These are phyloP conservation scores for Lipomyces sp. DNA, from an alignment of 805 yeast species.

Conservation along the genomic window DNA sequence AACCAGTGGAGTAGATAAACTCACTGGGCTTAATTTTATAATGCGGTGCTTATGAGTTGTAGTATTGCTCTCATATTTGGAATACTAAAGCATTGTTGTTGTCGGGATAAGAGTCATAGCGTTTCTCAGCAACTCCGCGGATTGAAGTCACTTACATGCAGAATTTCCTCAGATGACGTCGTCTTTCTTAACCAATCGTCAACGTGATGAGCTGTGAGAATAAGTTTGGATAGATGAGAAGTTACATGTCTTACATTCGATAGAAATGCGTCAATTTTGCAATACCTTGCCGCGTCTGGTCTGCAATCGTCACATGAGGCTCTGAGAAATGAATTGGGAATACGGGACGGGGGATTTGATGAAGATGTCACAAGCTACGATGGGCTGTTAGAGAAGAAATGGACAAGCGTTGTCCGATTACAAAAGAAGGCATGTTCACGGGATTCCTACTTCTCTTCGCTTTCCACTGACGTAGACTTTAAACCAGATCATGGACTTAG, in stretches of 20 bases:
- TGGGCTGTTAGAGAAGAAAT: slow-evolving; percentile 68
- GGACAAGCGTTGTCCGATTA: slow-evolving; percentile 82
- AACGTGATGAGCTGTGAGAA: slow-evolving; percentile 34
- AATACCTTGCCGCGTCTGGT: slow-evolving; percentile 26
- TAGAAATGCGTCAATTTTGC: slow-evolving; percentile 28
- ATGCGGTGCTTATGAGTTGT: not conserved
- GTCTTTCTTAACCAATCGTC: slow-evolving; percentile 30
- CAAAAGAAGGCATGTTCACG: slow-evolving; percentile 59
- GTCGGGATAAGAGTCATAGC: not conserved
- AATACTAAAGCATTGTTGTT: not conserved
- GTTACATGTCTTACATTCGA: not conserved
- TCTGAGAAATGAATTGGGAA: slow-evolving; percentile 16
- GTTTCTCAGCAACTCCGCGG: not conserved
- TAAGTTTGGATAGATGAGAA: not conserved
- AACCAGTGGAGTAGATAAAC: not conserved
- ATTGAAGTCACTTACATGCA: not conserved
- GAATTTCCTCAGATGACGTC: slow-evolving; percentile 19
- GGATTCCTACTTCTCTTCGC: not conserved
- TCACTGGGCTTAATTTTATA: not conserved
- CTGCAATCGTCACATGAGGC: slow-evolving; percentile 15
- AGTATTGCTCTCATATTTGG: not conserved
- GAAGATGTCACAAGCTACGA: slow-evolving; percentile 29
- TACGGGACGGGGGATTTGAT: not conserved
- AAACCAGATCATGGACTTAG: slow-evolving; percentile 59
- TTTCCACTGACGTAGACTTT: not conserved